Evolutionary conservation across 129 eudicot species (phyloP).

Genomic region (Chrysanthemum makinoi): DNA sequence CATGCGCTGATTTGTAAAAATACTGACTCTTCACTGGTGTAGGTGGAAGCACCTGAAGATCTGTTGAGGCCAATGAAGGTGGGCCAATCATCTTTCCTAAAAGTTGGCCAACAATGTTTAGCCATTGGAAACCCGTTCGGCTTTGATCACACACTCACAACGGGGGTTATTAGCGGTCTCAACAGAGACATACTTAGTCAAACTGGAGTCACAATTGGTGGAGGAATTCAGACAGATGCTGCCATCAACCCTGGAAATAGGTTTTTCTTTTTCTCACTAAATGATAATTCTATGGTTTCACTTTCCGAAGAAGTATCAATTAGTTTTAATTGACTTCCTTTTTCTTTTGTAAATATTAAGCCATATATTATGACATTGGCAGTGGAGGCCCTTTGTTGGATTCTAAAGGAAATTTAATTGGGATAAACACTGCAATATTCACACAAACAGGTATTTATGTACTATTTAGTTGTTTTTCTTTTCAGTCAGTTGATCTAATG

Average conservation of each 20-base stretch:
- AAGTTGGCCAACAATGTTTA: constrained; percentile 90
- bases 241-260: constrained; percentile 99
- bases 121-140: constrained; percentile 99
- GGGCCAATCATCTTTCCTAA: constrained; percentile 75
- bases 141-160: constrained; percentile 98
- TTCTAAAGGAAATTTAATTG: constrained; percentile 88
- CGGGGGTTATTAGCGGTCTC: constrained; percentile 92
- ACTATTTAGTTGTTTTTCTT: neutral
- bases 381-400: constrained; percentile 97
- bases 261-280: constrained; percentile 24
- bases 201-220: constrained; percentile 97
- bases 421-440: constrained; percentile 95
- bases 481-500: neutral
- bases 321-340: neutral
- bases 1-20: neutral
- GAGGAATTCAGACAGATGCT: constrained; percentile 99
- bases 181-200: constrained; percentile 95
- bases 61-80: constrained; percentile 77
- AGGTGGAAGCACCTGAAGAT: constrained; percentile 88
- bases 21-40: neutral
- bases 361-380: constrained; percentile 22
- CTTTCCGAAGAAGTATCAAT: neutral
- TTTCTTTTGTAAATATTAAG: constrained; percentile 4
- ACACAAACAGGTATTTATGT: constrained; percentile 73
- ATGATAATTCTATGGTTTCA: neutral